Percentiles rank a stretch among this genome's conserved stretches.
Evolutionary conservation across 108 stramenopile genomes (phyloP).

Genomic region (Cyclotella kingstonii): DNA sequence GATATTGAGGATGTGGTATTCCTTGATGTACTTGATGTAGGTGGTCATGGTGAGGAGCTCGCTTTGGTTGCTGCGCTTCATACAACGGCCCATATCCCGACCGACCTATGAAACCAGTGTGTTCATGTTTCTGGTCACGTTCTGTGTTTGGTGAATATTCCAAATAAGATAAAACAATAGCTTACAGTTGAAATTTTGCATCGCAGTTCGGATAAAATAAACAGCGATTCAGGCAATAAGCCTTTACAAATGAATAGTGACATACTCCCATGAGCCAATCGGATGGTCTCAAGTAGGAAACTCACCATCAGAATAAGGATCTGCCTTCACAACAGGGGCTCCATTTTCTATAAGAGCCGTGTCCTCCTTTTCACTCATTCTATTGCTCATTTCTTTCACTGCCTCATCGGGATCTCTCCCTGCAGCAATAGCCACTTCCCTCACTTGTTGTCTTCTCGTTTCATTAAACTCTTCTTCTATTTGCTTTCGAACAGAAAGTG

Average conservation of each 20-base stretch:
- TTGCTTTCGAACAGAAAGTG: slow-evolving; percentile 22
- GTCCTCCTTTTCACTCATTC: too few species aligned
- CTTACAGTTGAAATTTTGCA: too few species aligned
- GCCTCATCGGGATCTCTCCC: slow-evolving; percentile 29
- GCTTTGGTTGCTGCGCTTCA: slow-evolving; percentile 9
- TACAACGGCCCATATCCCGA: slow-evolving; percentile 15
- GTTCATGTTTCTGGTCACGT: neutral
- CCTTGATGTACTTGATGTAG: slow-evolving; percentile 3
- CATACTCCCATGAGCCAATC: too few species aligned
- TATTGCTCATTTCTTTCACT: neutral
- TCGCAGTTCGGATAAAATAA: too few species aligned
- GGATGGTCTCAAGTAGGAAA: too few species aligned
- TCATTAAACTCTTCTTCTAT: slow-evolving; percentile 40
- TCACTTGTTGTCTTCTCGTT: slow-evolving; percentile 24
- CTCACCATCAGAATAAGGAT: too few species aligned
- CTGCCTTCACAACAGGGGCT: too few species aligned
- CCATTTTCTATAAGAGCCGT: too few species aligned
- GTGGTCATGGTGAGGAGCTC: neutral
- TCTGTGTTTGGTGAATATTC: too few species aligned
- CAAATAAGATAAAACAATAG: too few species aligned
- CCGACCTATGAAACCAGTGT: slow-evolving; percentile 2
- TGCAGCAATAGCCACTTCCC: slow-evolving; percentile 26
- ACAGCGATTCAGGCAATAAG: too few species aligned
- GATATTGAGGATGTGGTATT: slow-evolving; percentile 1
- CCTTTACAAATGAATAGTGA: too few species aligned